Percentiles rank a stretch among this genome's conserved stretches.
These are phyloP conservation scores for Apophysomyces elegans DNA, from an alignment of 371 early-diverging fungal genomes.

Conservation along the genomic window DNA sequence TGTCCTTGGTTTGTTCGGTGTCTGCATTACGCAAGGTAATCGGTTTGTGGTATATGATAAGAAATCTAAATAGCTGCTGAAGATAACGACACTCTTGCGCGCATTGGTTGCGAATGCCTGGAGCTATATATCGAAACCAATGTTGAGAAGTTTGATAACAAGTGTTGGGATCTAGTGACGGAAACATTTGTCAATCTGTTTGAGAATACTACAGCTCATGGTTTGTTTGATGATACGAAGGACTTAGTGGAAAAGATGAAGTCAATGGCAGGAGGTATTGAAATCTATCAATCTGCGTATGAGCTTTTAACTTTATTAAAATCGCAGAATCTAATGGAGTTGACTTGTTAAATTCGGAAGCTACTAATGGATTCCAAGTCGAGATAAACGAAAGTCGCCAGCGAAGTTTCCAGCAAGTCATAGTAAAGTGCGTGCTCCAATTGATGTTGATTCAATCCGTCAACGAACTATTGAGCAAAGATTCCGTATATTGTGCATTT, in stretches of 20 bases:
- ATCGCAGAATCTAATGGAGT: neutral
- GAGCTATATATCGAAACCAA: constrained; percentile 87
- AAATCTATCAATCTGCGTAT: neutral
- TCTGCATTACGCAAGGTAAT: constrained; percentile 83
- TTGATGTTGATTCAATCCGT: constrained; percentile 79
- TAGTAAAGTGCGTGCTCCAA: constrained; percentile 81
- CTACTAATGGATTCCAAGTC: neutral
- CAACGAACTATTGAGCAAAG: constrained; percentile 67
- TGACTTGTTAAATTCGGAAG: neutral
- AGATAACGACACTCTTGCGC: constrained; percentile 90
- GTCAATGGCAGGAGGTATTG: constrained; percentile 13
- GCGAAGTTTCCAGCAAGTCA: constrained; percentile 74
- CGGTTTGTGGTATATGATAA: neutral
- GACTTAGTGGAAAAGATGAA: constrained; percentile 48
- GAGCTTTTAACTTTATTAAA: neutral
- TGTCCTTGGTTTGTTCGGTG: constrained; percentile 76
- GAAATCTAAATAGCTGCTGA: neutral
- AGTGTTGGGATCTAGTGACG: constrained; percentile 76
- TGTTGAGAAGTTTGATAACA: constrained; percentile 65
- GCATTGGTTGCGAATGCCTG: constrained; percentile 90
- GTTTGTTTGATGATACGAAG: constrained; percentile 69
- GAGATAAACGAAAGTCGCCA: constrained; percentile 54
- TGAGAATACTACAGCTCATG: constrained; percentile 81
- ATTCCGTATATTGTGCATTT: constrained; percentile 64
- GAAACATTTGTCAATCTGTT: constrained; percentile 71